phyloP scores from a whole-genome alignment of 2,329 filamentous ascomycete species.

The Fusarium compactum region DNA sequence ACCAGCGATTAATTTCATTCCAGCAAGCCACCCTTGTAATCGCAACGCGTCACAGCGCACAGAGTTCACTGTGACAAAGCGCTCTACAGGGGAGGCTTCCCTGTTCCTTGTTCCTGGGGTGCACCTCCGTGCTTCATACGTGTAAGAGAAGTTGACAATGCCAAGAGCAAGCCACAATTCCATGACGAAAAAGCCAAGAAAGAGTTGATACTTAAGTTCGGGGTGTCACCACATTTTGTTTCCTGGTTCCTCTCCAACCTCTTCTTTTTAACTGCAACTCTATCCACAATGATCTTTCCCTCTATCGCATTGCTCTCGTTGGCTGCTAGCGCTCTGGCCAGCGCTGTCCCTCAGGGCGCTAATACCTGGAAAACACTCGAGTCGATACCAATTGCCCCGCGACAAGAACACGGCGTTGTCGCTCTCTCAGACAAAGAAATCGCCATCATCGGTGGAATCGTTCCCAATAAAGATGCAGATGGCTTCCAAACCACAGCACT shows the following conservation, averaged over 20 bases:
- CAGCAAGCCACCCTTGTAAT: constrained; percentile 16
- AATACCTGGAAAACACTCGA: constrained; percentile 42
- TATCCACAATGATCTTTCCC: constrained; percentile 10
- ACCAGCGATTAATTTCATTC: constrained; percentile 15
- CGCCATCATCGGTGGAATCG: constrained; percentile 47
- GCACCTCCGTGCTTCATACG: constrained; percentile 26
- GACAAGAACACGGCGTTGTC: constrained; percentile 47
- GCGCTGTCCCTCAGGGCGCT: constrained; percentile 5
- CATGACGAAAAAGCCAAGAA: constrained; percentile 12
- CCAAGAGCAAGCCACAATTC: constrained; percentile 31
- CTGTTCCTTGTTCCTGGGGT: constrained; percentile 5
- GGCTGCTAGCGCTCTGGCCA: constrained; percentile 12
- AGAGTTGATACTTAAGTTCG: constrained; percentile 17
- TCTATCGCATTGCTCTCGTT: constrained; percentile 4
- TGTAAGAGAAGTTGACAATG: constrained; percentile 21
- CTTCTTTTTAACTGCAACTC: not conserved
- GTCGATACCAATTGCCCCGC: constrained; percentile 41
- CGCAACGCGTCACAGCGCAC: constrained; percentile 4
- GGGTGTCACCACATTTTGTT: constrained; percentile 1
- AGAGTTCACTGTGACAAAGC: not conserved
- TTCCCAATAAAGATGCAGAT: constrained; percentile 28
- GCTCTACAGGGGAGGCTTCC: not conserved
- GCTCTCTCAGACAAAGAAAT: constrained; percentile 41
- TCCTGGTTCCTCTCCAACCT: not conserved
- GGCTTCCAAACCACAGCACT: constrained; percentile 41